A percentile compares a stretch with the other conserved stretches of the same genome.
These are phyloP conservation scores for Peterozyma toletana DNA, from an alignment of 805 yeast species.

Conservation along the genomic window DNA sequence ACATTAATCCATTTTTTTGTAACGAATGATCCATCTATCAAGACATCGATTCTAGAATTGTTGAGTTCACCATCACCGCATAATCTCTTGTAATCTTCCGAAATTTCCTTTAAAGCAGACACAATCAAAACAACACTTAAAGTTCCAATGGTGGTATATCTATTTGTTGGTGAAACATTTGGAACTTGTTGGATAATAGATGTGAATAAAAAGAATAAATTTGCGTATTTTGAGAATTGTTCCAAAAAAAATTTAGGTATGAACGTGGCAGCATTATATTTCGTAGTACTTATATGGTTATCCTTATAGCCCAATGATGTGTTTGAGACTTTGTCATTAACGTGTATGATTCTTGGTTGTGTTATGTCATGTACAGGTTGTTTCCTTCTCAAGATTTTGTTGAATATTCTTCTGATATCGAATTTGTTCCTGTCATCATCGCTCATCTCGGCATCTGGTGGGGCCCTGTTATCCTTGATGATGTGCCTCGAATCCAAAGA, in stretches of 20 bases:
- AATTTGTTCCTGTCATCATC: constrained; percentile 3
- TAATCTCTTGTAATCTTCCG: constrained; percentile 87
- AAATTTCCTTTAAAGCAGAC: constrained; percentile 85
- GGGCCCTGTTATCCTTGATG: constrained; percentile 7
- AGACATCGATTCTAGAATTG: constrained; percentile 58
- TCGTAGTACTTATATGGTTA: constrained; percentile 91
- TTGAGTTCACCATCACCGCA: constrained; percentile 86
- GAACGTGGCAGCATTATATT: constrained; percentile 89
- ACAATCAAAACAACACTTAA: constrained; percentile 76
- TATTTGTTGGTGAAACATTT: constrained; percentile 88
- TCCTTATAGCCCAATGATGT: constrained; percentile 51
- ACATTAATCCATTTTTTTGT: constrained; percentile 78
- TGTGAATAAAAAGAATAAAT: constrained; percentile 86
- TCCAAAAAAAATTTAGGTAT: constrained; percentile 92
- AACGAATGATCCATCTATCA: constrained; percentile 55
- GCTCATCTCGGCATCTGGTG: constrained; percentile 5
- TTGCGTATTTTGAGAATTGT: constrained; percentile 96
- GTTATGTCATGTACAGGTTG: constrained; percentile 11
- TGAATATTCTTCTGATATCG: constrained; percentile 8
- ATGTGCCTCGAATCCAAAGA: constrained; percentile 7
- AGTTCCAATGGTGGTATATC: constrained; percentile 94
- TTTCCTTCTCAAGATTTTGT: constrained; percentile 4
- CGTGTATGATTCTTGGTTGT: constrained; percentile 52
- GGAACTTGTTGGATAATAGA: constrained; percentile 96
- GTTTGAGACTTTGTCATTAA: constrained; percentile 59